Evolutionary conservation across 768 basidiomycete species (phyloP).

Genomic region (Cystobasidium onofrii): DNA sequence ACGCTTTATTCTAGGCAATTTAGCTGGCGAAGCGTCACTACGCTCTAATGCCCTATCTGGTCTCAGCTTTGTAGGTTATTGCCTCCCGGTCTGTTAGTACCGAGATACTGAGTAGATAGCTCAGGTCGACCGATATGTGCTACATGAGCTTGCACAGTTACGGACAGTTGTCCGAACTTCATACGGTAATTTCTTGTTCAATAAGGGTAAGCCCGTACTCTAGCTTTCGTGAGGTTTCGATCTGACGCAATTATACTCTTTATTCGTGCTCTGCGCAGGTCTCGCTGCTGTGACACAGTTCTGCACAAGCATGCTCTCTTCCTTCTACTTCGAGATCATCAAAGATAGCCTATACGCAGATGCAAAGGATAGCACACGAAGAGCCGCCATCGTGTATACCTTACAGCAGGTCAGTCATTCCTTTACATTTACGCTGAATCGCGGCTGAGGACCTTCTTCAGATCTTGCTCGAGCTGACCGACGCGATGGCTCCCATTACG

Average conservation of each 20-base stretch:
- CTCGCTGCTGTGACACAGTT: conserved; percentile 54
- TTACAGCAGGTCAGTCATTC: conserved; percentile 56
- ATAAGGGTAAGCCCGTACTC: conserved; percentile 50
- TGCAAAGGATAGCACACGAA: conserved; percentile 50
- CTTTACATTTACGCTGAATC: background rate
- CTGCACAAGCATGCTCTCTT: conserved; percentile 72
- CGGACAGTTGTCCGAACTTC: conserved; percentile 61
- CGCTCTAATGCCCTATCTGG: background rate
- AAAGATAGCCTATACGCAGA: conserved; percentile 84
- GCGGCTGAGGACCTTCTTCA: background rate
- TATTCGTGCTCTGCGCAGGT: background rate
- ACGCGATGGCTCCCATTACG: conserved; percentile 70
- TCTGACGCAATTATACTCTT: background rate
- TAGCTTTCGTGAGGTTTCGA: background rate
- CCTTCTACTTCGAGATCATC: conserved; percentile 81
- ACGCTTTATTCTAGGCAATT: conserved; percentile 76
- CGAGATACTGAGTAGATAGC: conserved; percentile 19
- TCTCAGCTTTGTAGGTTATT: conserved; percentile 14
- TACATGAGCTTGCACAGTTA: conserved; percentile 70
- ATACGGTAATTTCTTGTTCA: conserved; percentile 69
- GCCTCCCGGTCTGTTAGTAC: background rate
- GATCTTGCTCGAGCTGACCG: conserved; percentile 48
- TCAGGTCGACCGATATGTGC: conserved; percentile 74
- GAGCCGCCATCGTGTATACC: conserved; percentile 62
- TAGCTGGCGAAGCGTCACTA: conserved; percentile 45